These are phyloP conservation scores for Persicaria tinctoria DNA, from an alignment of 148 eudicot genomes.

Conservation along the genomic window DNA sequence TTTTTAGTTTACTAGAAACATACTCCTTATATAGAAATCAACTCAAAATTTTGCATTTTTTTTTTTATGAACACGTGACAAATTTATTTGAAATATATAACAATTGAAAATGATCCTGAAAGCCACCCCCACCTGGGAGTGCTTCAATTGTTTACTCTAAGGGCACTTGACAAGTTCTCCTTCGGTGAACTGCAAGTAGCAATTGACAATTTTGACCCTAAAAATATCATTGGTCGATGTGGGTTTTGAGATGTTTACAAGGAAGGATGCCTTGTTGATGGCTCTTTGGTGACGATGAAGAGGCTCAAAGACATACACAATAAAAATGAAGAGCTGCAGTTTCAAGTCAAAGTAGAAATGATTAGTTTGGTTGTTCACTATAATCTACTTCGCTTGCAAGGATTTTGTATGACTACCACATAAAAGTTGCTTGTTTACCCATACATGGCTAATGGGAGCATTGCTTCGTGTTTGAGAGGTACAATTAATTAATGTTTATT, in stretches of 20 bases:
- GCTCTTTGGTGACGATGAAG: conserved; percentile 43
- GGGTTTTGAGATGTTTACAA: conserved; percentile 50
- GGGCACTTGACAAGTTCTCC: conserved; percentile 52
- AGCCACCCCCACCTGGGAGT: conserved; percentile 22
- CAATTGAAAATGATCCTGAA: conserved; percentile 54
- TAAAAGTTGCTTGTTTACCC: conserved; percentile 51
- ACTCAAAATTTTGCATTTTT: not conserved
- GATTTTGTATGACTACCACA: conserved; percentile 48
- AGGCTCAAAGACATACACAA: conserved; percentile 45
- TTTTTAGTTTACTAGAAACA: not conserved
- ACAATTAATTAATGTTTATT: not conserved
- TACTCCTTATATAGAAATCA: not conserved
- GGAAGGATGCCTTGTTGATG: conserved; percentile 40
- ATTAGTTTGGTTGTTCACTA: conserved; percentile 50
- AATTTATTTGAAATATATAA: not conserved
- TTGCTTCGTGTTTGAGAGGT: conserved; percentile 48
- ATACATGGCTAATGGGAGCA: conserved; percentile 42
- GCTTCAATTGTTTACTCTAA: no score
- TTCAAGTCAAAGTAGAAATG: conserved; percentile 48
- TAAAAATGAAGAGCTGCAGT: conserved; percentile 42
- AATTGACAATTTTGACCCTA: conserved; percentile 39
- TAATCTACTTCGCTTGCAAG: conserved; percentile 38
- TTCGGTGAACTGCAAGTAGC: conserved; percentile 46
- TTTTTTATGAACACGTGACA: not conserved
- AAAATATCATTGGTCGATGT: conserved; percentile 45